These are phyloP conservation scores for Jimgerdemannia lactiflua DNA, from an alignment of 192 early-diverging fungal species.

Conservation along the genomic window DNA sequence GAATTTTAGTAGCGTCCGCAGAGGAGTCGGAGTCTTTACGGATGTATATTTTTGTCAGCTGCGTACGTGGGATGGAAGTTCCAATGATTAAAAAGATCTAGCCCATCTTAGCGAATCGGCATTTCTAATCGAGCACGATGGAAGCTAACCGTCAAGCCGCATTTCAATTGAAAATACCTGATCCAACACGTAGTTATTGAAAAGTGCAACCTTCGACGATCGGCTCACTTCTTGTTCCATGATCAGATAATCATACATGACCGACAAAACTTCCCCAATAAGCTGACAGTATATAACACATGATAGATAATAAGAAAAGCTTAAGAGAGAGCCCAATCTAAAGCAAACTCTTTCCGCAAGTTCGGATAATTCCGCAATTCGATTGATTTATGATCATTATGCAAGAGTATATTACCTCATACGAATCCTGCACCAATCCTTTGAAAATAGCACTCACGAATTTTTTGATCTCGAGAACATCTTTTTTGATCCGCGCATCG, in stretches of 20 bases:
- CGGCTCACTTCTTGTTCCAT: constrained; percentile 59
- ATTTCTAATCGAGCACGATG: too few species aligned
- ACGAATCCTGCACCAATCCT: constrained; percentile 62
- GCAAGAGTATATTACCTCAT: constrained; percentile 41
- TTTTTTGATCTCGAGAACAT: constrained; percentile 72
- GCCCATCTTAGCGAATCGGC: background rate
- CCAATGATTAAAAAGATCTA: background rate
- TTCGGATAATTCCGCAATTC: background rate
- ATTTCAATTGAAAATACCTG: constrained; percentile 29
- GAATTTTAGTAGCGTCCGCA: constrained; percentile 19
- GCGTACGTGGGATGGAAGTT: background rate
- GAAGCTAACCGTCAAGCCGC: too few species aligned
- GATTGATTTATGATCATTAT: background rate
- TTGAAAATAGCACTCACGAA: constrained; percentile 65
- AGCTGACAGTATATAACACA: constrained; percentile 13
- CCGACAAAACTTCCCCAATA: constrained; percentile 55
- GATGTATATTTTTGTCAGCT: constrained; percentile 58
- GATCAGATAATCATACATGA: constrained; percentile 56
- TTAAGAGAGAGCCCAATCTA: background rate
- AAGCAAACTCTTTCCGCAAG: background rate
- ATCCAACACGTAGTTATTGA: constrained; percentile 68
- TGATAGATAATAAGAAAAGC: too few species aligned
- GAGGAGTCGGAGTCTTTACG: constrained; percentile 42
- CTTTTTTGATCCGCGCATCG: constrained; percentile 65
- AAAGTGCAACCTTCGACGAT: constrained; percentile 62